Conservation (phyloP, 2,329 filamentous ascomycete genomes). For the Fusarium multiceps region DNA sequence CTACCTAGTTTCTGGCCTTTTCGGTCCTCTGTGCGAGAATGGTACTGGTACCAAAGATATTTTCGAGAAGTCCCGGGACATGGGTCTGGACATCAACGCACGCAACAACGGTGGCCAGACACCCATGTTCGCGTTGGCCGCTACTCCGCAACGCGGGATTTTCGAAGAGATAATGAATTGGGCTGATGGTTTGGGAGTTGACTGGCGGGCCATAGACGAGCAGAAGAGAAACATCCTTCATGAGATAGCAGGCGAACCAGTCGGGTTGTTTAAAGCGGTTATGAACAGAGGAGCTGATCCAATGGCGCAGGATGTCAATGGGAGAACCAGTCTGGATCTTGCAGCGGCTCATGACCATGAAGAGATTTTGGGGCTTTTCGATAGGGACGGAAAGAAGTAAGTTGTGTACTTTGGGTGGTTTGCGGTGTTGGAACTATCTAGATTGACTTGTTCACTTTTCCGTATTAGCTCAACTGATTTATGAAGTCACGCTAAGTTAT, state of each 20-base stretch:
- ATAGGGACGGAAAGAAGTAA: not conserved
- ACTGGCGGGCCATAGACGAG: constrained; percentile 31
- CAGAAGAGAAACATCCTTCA: constrained; percentile 25
- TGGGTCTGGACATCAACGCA: constrained; percentile 29
- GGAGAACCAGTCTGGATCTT: constrained; percentile 25
- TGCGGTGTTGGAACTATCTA: not conserved
- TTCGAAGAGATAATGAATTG: not conserved
- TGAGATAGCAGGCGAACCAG: not conserved
- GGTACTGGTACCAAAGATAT: not conserved
- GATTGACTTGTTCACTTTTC: not conserved
- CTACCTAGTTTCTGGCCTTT: constrained; percentile 9
- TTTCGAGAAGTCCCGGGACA: constrained; percentile 12
- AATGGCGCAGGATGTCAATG: constrained; percentile 27
- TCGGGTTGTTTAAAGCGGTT: constrained; percentile 1
- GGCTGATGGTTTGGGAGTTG: constrained; percentile 20
- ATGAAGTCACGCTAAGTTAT: not conserved
- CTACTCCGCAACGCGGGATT: not conserved
- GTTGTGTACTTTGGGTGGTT: not conserved
- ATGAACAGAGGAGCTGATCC: constrained; percentile 23
- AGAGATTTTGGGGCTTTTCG: constrained; percentile 24
- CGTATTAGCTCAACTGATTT: not conserved
- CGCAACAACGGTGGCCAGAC: constrained; percentile 29
- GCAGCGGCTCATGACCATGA: constrained; percentile 5
- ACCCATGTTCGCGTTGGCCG: constrained; percentile 16
- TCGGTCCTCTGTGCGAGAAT: not conserved